A percentile compares a stretch with the other conserved stretches of the same genome.
Conservation (phyloP, 2,329 filamentous ascomycete species). For the Calonectria naviculata region DNA sequence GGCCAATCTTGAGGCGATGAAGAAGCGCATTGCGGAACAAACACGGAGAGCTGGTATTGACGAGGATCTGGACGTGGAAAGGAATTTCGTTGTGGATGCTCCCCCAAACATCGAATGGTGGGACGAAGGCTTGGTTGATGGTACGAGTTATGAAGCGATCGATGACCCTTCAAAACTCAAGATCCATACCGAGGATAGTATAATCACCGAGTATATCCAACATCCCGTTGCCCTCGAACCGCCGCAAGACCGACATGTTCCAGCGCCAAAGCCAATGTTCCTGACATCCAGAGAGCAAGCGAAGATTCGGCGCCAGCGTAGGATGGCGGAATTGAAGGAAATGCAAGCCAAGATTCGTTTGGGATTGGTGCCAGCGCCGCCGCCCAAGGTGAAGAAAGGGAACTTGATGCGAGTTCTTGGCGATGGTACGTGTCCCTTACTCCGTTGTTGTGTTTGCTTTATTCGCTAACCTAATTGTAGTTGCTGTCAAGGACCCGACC, state of each 20-base stretch:
- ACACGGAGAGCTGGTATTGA: constrained; percentile 93
- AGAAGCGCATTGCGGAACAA: constrained; percentile 89
- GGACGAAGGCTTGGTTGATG: constrained; percentile 88
- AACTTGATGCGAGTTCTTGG: constrained; percentile 98
- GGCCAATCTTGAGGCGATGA: constrained; percentile 91
- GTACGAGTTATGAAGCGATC: constrained; percentile 78
- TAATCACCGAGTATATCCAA: constrained; percentile 91
- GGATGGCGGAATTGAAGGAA: constrained; percentile 95
- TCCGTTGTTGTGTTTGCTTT: neutral
- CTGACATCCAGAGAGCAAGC: constrained; percentile 91
- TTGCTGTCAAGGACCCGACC: constrained; percentile 91
- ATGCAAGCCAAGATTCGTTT: constrained; percentile 95
- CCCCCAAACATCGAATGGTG: constrained; percentile 97
- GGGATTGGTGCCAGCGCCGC: constrained; percentile 88
- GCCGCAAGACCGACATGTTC: constrained; percentile 86
- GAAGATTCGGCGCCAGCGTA: constrained; percentile 88
- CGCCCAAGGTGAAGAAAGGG: constrained; percentile 96
- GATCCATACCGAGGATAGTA: constrained; percentile 81
- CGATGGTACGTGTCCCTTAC: constrained; percentile 66
- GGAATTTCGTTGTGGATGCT: constrained; percentile 84
- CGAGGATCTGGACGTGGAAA: constrained; percentile 89
- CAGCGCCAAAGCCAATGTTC: constrained; percentile 88
- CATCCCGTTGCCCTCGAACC: constrained; percentile 92
- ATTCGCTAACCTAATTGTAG: constrained; percentile 41
- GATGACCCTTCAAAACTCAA: constrained; percentile 75